Base-by-base conservation (phyloP, 2,329 filamentous ascomycete species). In the Ustulina deusta region DNA sequence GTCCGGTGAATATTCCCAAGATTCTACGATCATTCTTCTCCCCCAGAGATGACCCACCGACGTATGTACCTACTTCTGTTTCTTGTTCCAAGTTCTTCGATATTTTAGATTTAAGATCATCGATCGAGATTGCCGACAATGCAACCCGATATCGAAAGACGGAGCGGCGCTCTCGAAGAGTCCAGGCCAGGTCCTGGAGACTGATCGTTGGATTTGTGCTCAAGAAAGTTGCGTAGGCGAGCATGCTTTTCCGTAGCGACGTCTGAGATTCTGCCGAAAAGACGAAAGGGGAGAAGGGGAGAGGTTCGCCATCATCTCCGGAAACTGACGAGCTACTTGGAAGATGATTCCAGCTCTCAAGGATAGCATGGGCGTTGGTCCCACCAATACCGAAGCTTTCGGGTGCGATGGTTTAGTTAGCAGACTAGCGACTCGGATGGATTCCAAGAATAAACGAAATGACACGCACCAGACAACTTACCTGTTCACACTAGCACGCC, bases 191-290 rank as follows among this genome's bases (percentile, higher is more conserved):
- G n/a, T 64, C 40, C 11, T 44, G 9, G n/a, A 54, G 11, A 15
- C 6, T 36, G 6, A 22, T 20, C 1, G 9, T 7, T 2, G n/a
- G 29, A 22, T 58, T 22, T 7, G 6, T 20, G 10, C n/a, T 29
- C 17, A 63, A 49, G n/a, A 36, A 32, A 11, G n/a, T 36, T 42
- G 17, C 51, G 22, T 63, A 63, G 15, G 51, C 29, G 11, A 17
- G 15, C 20, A 63, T n/a, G 20, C 9, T 29, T 27, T 56, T 46
- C 36, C 25, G 36, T 3, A 63, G 60, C 3, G 60, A 54, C 17
- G 20, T 34, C 29, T 51, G 42, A n/a, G 61, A 57, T 15, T 11
- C 40, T 17, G 61, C 52, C 13, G 61, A 64, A 11, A 64, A 64
- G 29, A 64, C 61, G n/a, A 64, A 22, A n/a, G 54, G 61, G 15